These are phyloP conservation scores for Raphanus raphanistrum DNA, from an alignment of 345 rosid genomes.

Conservation along the genomic window DNA sequence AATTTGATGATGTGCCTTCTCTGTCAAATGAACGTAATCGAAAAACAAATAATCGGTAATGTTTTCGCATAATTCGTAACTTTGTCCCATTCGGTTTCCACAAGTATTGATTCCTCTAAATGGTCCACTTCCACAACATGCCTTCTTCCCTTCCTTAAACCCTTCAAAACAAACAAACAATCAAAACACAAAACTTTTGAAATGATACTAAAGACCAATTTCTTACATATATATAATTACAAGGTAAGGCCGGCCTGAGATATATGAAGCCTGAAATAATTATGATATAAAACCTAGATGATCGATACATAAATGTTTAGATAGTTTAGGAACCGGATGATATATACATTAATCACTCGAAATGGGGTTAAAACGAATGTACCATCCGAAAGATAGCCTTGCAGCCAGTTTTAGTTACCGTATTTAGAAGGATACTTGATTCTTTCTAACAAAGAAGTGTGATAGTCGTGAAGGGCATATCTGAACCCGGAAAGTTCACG, in stretches of 20 bases:
- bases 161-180: neutral
- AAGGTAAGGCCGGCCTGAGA: too few species aligned
- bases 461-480: slow-evolving; percentile 39
- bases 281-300: too few species aligned
- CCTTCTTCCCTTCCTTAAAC: neutral
- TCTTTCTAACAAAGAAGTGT: slow-evolving; percentile 29
- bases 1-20: neutral
- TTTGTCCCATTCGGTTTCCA: neutral
- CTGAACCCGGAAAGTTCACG: slow-evolving; percentile 37
- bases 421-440: slow-evolving; percentile 42
- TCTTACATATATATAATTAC: too few species aligned
- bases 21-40: neutral
- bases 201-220: too few species aligned
- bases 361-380: too few species aligned
- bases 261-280: too few species aligned
- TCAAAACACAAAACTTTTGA: neutral
- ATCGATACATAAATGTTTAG: too few species aligned
- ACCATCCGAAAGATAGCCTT: too few species aligned
- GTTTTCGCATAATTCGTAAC: neutral
- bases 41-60: neutral
- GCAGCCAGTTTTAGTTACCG: slow-evolving; percentile 34
- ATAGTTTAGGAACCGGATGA: too few species aligned
- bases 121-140: neutral
- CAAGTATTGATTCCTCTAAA: neutral
- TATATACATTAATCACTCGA: too few species aligned